phyloP scores from a whole-genome alignment of 306 rosid genomes.

The Corylus heterophylla region DNA sequence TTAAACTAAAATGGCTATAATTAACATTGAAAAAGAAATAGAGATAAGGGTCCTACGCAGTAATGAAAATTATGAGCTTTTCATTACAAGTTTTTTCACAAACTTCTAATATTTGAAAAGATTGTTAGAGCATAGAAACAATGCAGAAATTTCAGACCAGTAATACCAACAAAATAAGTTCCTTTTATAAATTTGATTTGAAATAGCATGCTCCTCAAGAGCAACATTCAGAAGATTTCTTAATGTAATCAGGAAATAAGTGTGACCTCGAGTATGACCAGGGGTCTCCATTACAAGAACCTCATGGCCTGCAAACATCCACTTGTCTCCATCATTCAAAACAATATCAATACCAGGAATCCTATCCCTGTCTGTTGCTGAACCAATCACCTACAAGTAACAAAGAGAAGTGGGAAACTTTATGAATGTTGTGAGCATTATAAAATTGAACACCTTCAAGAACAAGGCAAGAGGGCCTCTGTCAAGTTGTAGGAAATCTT shows the following conservation, averaged over 20 bases:
- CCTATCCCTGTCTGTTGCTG: slow-evolving; percentile 66
- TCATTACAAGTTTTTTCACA: background rate
- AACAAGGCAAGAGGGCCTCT: background rate
- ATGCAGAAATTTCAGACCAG: background rate
- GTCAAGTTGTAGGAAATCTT: background rate
- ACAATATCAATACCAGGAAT: slow-evolving; percentile 84
- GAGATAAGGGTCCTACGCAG: background rate
- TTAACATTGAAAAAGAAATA: background rate
- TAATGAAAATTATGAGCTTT: background rate
- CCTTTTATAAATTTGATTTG: background rate
- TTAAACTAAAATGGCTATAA: background rate
- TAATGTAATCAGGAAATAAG: slow-evolving; percentile 27
- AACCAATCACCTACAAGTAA: slow-evolving; percentile 75
- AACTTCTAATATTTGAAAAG: background rate
- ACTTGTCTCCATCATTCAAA: slow-evolving; percentile 87
- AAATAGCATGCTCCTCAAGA: slow-evolving; percentile 8
- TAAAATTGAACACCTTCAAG: slow-evolving; percentile 2
- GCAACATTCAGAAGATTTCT: background rate
- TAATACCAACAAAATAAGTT: background rate
- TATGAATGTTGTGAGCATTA: slow-evolving; percentile 5
- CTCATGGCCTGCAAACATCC: slow-evolving; percentile 99
- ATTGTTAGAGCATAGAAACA: background rate
- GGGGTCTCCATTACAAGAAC: slow-evolving; percentile 86
- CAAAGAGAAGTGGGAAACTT: slow-evolving; percentile 8
- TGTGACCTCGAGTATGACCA: slow-evolving; percentile 85